Base-by-base conservation (phyloP, 495 filamentous ascomycete species). In the Elasticomyces elasticus region DNA sequence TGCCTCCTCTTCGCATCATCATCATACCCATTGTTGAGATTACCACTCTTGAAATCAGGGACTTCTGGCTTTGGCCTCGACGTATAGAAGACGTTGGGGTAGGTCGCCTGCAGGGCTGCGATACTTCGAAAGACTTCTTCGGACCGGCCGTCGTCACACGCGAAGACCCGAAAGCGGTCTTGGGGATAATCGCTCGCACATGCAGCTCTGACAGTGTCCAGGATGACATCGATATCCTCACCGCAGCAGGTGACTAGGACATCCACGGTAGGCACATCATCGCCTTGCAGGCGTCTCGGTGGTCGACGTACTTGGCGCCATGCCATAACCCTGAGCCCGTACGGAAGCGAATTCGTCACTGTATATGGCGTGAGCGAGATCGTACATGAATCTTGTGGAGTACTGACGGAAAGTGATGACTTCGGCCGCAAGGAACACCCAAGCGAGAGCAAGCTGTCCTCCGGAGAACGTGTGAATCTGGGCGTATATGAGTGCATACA, bases 11-110 rank as follows among this genome's bases (percentile, higher is more conserved):
- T n/a, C n/a, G n/a, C n/a, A n/a, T n/a, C n/a, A n/a, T n/a, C n/a
- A n/a, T n/a, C n/a, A n/a, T n/a, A n/a, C n/a, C n/a, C n/a, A n/a
- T 70, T 71, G 54, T 74, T 75, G 20, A 80, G 64, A 47, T 79
- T 80, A 37, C 77, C 77, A 5, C 75, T 74, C 64, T 80, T 80
- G 66, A 74, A 79, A 58, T 76, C 69, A 0, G 72, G 74, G 15
- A 70, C 67, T 54, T 76, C 76, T 45, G 66, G 62, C 41, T 75
- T 69, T 1, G 72, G 66, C 37, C 72, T 66, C 55, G 49, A 31
- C 12, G 12, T 11, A 22, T 79, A 79, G 56, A 66, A 69, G 1
- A 78, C 19, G 28, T 78, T 72, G 1, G 63, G 65, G 54, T 67
- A 73, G 25, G 59, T 51, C 12, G 64, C 28, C 6, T 10, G 5